phyloP scores from a whole-genome alignment of 768 basidiomycete genomes.

The Boletus subparvulus region DNA sequence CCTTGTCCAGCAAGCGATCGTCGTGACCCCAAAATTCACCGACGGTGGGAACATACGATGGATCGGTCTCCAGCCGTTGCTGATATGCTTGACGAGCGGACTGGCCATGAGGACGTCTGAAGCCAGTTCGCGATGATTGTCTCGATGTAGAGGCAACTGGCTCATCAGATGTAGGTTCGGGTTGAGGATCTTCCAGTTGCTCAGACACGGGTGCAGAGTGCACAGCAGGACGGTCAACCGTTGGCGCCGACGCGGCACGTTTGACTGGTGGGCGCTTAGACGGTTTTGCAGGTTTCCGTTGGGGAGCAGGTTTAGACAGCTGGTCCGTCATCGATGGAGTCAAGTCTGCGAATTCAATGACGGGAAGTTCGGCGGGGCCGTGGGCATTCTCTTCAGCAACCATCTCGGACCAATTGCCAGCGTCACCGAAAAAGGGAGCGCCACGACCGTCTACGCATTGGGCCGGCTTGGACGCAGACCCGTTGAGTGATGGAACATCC shows the following conservation, averaged over 20 bases:
- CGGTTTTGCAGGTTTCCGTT: constrained; percentile 45
- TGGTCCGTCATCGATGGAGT: constrained; percentile 31
- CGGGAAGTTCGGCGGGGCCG: constrained; percentile 66
- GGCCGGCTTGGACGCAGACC: constrained; percentile 25
- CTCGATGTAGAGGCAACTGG: constrained; percentile 43
- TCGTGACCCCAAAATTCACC: constrained; percentile 96
- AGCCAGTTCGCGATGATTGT: constrained; percentile 23
- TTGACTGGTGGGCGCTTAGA: constrained; percentile 37
- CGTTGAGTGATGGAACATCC: constrained; percentile 32
- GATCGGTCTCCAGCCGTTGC: constrained; percentile 76
- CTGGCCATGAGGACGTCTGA: constrained; percentile 47
- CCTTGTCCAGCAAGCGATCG: constrained; percentile 82
- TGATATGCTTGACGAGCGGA: constrained; percentile 85
- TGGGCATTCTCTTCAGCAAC: constrained; percentile 70
- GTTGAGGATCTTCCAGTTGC: constrained; percentile 13
- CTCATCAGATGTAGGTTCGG: constrained; percentile 28
- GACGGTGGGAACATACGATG: constrained; percentile 85
- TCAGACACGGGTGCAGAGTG: constrained; percentile 16
- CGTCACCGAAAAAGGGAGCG: constrained; percentile 53
- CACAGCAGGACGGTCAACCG: constrained; percentile 24
- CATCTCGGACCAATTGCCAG: constrained; percentile 79
- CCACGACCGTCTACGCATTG: constrained; percentile 32
- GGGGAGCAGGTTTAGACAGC: constrained; percentile 33
- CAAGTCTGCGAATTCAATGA: constrained; percentile 76
- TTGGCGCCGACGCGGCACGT: constrained; percentile 36